These are phyloP conservation scores for Curvularia hawaiiensis DNA, from an alignment of 2,329 filamentous ascomycete genomes.

Conservation along the genomic window DNA sequence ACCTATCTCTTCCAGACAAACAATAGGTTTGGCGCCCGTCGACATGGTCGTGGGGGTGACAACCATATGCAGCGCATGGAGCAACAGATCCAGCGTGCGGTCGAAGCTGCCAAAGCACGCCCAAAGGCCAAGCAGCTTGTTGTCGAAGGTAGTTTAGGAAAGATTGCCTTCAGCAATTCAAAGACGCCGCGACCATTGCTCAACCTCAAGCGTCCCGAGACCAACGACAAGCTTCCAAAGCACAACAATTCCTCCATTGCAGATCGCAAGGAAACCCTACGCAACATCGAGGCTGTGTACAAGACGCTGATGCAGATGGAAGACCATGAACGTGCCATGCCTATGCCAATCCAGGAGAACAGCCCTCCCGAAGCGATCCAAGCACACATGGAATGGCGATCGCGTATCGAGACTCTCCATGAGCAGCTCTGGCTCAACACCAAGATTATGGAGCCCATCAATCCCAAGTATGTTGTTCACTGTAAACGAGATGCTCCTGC, in stretches of 20 bases:
- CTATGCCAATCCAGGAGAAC: constrained; percentile 67
- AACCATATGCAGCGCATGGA: constrained; percentile 99
- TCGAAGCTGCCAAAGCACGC: constrained; percentile 95
- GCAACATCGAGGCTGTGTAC: constrained; percentile 89
- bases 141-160: constrained; percentile 93
- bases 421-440: constrained; percentile 81
- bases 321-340: constrained; percentile 85
- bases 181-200: constrained; percentile 95
- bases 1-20: constrained; percentile 97
- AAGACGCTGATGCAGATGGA: constrained; percentile 89
- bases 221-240: constrained; percentile 55
- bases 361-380: constrained; percentile 72
- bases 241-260: constrained; percentile 58
- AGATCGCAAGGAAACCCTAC: constrained; percentile 81
- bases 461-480: constrained; percentile 50
- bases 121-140: constrained; percentile 98
- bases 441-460: constrained; percentile 92
- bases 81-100: constrained; percentile 95
- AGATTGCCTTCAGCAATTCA: constrained; percentile 98
- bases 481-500: not conserved
- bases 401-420: constrained; percentile 73
- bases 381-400: constrained; percentile 79
- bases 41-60: constrained; percentile 82
- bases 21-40: constrained; percentile 76
- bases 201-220: constrained; percentile 90